Evolutionary conservation across 495 filamentous ascomycete genomes (phyloP).

Genomic region (Annulohypoxylon maeteangense): DNA sequence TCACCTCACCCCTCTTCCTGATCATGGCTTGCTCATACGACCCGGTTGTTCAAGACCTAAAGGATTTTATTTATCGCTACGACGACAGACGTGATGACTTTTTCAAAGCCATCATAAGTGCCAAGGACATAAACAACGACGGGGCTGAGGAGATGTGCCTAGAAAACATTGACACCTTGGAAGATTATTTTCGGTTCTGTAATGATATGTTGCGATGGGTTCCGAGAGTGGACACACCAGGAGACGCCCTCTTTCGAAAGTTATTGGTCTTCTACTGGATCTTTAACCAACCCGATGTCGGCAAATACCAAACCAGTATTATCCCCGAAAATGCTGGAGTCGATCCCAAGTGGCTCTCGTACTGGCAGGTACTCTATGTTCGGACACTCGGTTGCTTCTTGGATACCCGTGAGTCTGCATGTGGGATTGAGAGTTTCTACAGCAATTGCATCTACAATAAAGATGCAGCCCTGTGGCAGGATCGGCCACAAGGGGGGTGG

Average conservation of each 20-base stretch:
- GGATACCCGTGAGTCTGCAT: slow-evolving; percentile 39
- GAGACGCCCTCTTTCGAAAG: slow-evolving; percentile 42
- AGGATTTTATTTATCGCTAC: neutral
- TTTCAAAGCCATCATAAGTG: neutral
- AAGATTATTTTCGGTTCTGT: neutral
- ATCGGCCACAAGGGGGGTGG: slow-evolving; percentile 42
- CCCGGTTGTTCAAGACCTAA: neutral
- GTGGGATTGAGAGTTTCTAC: slow-evolving; percentile 44
- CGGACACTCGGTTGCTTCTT: slow-evolving; percentile 47
- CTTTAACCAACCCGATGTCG: slow-evolving; percentile 41
- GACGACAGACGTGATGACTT: neutral
- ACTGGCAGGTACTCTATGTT: slow-evolving; percentile 50
- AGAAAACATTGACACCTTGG: neutral
- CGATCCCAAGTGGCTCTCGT: slow-evolving; percentile 42
- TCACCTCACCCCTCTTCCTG: neutral
- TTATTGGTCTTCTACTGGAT: slow-evolving; percentile 50
- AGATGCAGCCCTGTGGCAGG: slow-evolving; percentile 28
- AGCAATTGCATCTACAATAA: slow-evolving; percentile 36
- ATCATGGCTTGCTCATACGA: neutral
- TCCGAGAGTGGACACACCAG: slow-evolving; percentile 39
- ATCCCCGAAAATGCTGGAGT: slow-evolving; percentile 27
- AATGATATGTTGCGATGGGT: slow-evolving; percentile 46
- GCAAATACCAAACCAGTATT: slow-evolving; percentile 33
- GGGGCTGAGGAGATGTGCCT: neutral
- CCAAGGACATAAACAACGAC: neutral